A percentile compares a stretch with the other conserved stretches of the same genome.
Conservation (phyloP, 1,284 basidiomycete species). For the Trametes polyzona region DNA sequence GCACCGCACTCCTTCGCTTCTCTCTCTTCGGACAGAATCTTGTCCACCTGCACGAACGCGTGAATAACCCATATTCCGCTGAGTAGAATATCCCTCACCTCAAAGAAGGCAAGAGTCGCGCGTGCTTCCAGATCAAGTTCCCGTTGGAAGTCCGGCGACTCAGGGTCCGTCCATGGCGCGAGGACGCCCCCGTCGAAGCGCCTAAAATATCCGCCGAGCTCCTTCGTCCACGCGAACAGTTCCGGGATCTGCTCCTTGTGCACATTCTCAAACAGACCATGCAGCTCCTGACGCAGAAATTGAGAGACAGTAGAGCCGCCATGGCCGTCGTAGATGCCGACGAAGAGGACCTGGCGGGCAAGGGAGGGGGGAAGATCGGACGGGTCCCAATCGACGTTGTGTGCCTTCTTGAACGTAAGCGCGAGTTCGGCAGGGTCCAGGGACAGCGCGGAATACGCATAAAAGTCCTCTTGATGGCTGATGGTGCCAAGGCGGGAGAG, state of each 20-base stretch:
- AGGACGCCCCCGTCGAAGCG: slow-evolving; percentile 83
- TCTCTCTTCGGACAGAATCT: slow-evolving; percentile 60
- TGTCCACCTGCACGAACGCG: slow-evolving; percentile 53
- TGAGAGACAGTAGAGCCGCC: slow-evolving; percentile 43
- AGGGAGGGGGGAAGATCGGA: slow-evolving; percentile 57
- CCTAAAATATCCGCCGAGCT: slow-evolving; percentile 86
- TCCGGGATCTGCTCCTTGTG: slow-evolving; percentile 71
- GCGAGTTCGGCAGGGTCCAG: slow-evolving; percentile 76
- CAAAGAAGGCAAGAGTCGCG: slow-evolving; percentile 83
- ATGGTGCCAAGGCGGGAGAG: neutral
- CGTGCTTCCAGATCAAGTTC: slow-evolving; percentile 82
- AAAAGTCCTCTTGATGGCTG: slow-evolving; percentile 84
- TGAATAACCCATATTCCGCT: neutral
- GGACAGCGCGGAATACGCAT: slow-evolving; percentile 74
- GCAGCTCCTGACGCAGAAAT: slow-evolving; percentile 76
- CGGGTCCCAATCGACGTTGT: slow-evolving; percentile 76
- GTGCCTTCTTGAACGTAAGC: slow-evolving; percentile 61
- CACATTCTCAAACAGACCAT: slow-evolving; percentile 78
- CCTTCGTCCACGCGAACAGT: slow-evolving; percentile 76
- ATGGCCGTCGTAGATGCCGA: slow-evolving; percentile 86
- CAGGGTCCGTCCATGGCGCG: slow-evolving; percentile 61
- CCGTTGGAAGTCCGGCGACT: slow-evolving; percentile 43
- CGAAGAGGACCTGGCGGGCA: slow-evolving; percentile 78
- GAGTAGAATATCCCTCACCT: slow-evolving; percentile 49
- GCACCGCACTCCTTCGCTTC: slow-evolving; percentile 78